A percentile compares a stretch with the other conserved stretches of the same genome.
Conservation (phyloP, 2,329 filamentous ascomycete species). For the Trichothecium roseum region DNA sequence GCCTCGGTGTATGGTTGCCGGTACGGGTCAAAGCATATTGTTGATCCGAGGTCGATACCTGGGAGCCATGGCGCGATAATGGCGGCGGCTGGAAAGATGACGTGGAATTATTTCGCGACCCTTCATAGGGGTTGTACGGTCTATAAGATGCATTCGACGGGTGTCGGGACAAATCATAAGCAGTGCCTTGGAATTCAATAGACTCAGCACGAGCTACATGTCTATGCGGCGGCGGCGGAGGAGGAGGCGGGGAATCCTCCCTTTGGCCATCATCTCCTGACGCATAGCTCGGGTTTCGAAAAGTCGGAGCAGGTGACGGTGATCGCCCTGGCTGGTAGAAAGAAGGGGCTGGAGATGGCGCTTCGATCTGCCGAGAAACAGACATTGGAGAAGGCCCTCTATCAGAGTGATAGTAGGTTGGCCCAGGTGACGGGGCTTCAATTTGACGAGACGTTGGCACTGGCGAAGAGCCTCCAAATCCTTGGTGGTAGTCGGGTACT, state of each 20-base stretch:
- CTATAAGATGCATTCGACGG: slow-evolving; percentile 27
- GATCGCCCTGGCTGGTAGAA: slow-evolving; percentile 9
- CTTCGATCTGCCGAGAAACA: slow-evolving; percentile 5
- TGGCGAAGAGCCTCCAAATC: slow-evolving; percentile 14
- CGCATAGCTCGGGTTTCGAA: slow-evolving; percentile 12
- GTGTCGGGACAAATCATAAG: slow-evolving; percentile 13
- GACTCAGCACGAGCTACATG: slow-evolving; percentile 35
- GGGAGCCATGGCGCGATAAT: slow-evolving; percentile 27
- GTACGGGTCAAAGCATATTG: slow-evolving; percentile 5
- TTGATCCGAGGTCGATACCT: slow-evolving; percentile 17
- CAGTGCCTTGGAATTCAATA: slow-evolving; percentile 4
- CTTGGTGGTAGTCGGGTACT: slow-evolving; percentile 17
- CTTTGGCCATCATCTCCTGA: slow-evolving; percentile 17
- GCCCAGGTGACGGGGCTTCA: slow-evolving; percentile 28
- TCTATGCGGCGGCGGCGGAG: slow-evolving; percentile 76
- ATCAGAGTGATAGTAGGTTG: slow-evolving; percentile 15
- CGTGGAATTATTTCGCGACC: slow-evolving; percentile 24
- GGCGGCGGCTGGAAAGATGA: slow-evolving; percentile 20
- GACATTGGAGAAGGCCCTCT: slow-evolving; percentile 20
- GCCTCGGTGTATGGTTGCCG: slow-evolving; percentile 26
- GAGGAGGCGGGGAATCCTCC: slow-evolving; percentile 52
- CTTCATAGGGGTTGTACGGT: slow-evolving; percentile 14
- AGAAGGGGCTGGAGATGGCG: slow-evolving; percentile 8
- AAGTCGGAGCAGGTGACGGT: slow-evolving; percentile 26
- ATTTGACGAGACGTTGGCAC: slow-evolving; percentile 10